These are phyloP conservation scores for Euphorbia schlechtendalii DNA, from an alignment of 441 rosid species.

Conservation along the genomic window DNA sequence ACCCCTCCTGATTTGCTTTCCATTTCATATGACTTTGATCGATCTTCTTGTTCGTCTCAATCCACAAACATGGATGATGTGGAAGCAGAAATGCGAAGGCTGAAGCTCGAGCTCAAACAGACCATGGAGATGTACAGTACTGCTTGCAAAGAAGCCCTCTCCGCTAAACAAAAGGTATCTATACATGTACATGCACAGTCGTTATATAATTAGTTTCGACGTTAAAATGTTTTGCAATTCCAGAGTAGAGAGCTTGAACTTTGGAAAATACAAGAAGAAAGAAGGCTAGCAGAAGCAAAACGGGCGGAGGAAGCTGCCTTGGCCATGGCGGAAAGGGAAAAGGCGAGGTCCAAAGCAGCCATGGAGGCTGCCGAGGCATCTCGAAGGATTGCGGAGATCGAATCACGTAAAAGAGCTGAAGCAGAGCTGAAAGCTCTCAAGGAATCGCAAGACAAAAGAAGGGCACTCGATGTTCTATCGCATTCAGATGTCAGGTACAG, in stretches of 20 bases:
- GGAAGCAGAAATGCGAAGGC: conserved; percentile 66
- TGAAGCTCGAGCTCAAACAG: conserved; percentile 59
- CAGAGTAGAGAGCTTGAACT: conserved; percentile 51
- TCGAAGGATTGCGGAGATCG: conserved; percentile 46
- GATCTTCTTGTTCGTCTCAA: conserved; percentile 30
- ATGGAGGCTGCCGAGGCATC: conserved; percentile 56
- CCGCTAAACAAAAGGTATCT: conserved; percentile 49
- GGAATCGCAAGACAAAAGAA: conserved; percentile 39
- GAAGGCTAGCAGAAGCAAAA: conserved; percentile 39
- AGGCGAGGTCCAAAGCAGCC: conserved; percentile 45
- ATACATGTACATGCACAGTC: too few relatives aligned
- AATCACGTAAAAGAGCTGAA: conserved; percentile 43
- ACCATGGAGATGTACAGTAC: conserved; percentile 65
- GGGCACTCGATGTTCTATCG: conserved; percentile 22
- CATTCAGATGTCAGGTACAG: conserved; percentile 32
- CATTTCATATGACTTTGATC: conserved; percentile 26
- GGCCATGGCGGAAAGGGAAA: conserved; percentile 51
- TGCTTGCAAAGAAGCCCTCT: conserved; percentile 71
- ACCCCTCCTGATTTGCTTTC: conserved; percentile 36
- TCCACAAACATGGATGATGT: conserved; percentile 29
- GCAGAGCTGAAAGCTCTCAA: conserved; percentile 45
- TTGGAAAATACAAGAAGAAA: conserved; percentile 49
- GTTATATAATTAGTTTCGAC: too few relatives aligned
- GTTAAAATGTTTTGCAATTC: neutral
- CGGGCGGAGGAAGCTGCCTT: conserved; percentile 51